These are phyloP conservation scores for Calonectria leucothoes DNA, from an alignment of 2,329 filamentous ascomycete species.

Conservation along the genomic window DNA sequence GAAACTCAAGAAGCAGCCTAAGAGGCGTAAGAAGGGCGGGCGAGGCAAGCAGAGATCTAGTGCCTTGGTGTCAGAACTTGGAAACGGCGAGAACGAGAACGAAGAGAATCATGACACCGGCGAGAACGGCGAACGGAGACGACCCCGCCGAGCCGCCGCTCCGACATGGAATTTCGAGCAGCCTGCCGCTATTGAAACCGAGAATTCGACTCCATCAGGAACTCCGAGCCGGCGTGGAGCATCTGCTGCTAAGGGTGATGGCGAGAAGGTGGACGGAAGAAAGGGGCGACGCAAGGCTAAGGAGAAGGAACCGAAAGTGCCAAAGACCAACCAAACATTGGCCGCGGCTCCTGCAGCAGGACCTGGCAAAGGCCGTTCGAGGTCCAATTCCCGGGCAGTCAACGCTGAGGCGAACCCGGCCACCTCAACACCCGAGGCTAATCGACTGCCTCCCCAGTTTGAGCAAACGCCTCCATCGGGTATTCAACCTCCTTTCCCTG, in stretches of 20 bases:
- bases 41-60: constrained; percentile 70
- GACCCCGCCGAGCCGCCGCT: constrained; percentile 74
- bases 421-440: constrained; percentile 51
- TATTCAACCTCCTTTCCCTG: constrained; percentile 56
- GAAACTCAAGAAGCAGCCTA: constrained; percentile 75
- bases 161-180: constrained; percentile 78
- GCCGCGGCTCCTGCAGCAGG: constrained; percentile 57
- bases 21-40: constrained; percentile 66
- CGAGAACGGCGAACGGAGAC: constrained; percentile 70
- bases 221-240: constrained; percentile 66
- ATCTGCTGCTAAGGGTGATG: constrained; percentile 54
- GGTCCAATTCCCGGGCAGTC: constrained; percentile 65
- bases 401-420: constrained; percentile 55
- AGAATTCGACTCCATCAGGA: constrained; percentile 67
- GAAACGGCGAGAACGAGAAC: constrained; percentile 67
- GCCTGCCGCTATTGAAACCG: constrained; percentile 67
- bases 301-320: constrained; percentile 55
- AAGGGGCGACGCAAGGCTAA: constrained; percentile 53
- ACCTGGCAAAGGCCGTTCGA: constrained; percentile 60
- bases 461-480: constrained; percentile 55
- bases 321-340: constrained; percentile 56
- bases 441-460: constrained; percentile 56
- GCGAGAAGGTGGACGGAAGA: constrained; percentile 59
- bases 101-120: constrained; percentile 67
- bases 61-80: constrained; percentile 74